phyloP scores from a whole-genome alignment of 164 flowering plant genomes.

The Dillenia turbinata region DNA sequence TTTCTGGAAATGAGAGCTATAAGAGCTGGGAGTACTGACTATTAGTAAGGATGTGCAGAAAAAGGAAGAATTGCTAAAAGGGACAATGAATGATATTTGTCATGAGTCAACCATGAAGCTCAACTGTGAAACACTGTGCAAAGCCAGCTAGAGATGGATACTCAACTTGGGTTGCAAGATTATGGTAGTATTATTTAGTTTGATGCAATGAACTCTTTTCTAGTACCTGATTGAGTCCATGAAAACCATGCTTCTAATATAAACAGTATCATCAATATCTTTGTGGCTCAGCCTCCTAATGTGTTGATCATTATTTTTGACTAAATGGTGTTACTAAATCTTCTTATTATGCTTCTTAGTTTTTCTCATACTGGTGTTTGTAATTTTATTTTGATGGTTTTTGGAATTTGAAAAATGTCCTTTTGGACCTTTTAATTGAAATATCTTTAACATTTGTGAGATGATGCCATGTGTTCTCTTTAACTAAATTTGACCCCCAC shows the following conservation, averaged over 20 bases:
- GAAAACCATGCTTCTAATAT: background rate
- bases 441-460: too few species aligned
- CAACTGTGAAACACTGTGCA: slow-evolving; percentile 59
- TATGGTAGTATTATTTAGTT: slow-evolving; percentile 41
- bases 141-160: slow-evolving; percentile 95
- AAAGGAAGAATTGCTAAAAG: slow-evolving; percentile 48
- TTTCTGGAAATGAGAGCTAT: slow-evolving; percentile 37
- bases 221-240: background rate
- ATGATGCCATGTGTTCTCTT: too few species aligned
- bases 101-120: slow-evolving; percentile 56
- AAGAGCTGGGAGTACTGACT: slow-evolving; percentile 65
- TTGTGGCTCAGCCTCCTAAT: background rate
- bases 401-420: too few species aligned
- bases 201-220: background rate
- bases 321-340: too few species aligned
- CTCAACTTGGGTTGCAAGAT: slow-evolving; percentile 93
- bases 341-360: too few species aligned
- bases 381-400: too few species aligned
- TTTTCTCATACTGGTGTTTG: too few species aligned
- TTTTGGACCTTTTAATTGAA: too few species aligned
- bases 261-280: background rate
- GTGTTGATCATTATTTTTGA: too few species aligned
- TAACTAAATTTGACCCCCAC: too few species aligned
- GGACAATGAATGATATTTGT: slow-evolving; percentile 45
- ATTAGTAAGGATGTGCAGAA: slow-evolving; percentile 62